A percentile compares a stretch with the other conserved stretches of the same genome.
phyloP scores from a whole-genome alignment of 2,329 filamentous ascomycete genomes.

The Metarhizium sp. region DNA sequence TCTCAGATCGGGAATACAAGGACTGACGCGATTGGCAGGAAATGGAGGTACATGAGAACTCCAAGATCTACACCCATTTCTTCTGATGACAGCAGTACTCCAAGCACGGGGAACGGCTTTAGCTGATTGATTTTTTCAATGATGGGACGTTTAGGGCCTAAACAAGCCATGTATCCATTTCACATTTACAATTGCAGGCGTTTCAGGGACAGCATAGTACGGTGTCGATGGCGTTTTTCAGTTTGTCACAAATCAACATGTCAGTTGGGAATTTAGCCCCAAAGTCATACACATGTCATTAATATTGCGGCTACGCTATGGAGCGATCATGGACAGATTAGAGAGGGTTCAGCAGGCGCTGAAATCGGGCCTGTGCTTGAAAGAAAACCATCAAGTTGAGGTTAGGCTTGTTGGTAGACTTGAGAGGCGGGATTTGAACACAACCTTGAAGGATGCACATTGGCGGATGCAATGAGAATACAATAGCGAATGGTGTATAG shows the following conservation, averaged over 20 bases:
- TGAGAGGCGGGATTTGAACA: neutral
- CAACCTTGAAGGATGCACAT: neutral
- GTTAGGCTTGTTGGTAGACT: neutral
- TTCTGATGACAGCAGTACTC: constrained; percentile 57
- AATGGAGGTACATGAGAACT: constrained; percentile 99
- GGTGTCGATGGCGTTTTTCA: constrained; percentile 45
- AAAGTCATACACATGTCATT: constrained; percentile 28
- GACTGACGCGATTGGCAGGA: constrained; percentile 54
- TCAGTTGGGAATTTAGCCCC: constrained; percentile 25
- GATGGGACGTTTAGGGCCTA: constrained; percentile 13
- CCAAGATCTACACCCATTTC: constrained; percentile 99
- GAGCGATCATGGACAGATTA: constrained; percentile 1
- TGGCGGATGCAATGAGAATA: neutral
- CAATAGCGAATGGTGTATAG: constrained; percentile 5
- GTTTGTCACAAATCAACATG: constrained; percentile 19
- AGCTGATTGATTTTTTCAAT: constrained; percentile 18
- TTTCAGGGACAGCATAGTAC: constrained; percentile 49
- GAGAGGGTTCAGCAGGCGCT: neutral
- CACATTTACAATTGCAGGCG: constrained; percentile 38
- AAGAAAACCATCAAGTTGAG: neutral
- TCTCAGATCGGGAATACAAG: neutral
- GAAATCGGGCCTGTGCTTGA: neutral
- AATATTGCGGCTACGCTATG: constrained; percentile 16
- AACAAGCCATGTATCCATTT: constrained; percentile 38
- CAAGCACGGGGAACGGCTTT: constrained; percentile 12